A percentile compares a stretch with the other conserved stretches of the same genome.
phyloP scores from a whole-genome alignment of 495 filamentous ascomycete species.

The Aspergillus saccharolyticus region DNA sequence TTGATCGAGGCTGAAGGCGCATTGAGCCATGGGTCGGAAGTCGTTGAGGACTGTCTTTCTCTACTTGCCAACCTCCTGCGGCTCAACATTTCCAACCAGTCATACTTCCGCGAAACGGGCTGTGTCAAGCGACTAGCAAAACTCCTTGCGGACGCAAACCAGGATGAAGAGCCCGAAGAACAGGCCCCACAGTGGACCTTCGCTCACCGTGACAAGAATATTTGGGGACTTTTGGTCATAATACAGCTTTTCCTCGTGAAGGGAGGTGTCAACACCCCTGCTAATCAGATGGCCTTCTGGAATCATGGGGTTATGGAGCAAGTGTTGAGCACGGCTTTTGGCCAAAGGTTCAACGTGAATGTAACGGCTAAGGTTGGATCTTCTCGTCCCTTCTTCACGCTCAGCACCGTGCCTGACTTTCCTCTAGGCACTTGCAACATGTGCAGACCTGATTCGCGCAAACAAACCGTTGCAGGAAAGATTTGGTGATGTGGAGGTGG shows the following conservation, averaged over 20 bases:
- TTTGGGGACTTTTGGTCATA: constrained; percentile 83
- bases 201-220: constrained; percentile 79
- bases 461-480: constrained; percentile 75
- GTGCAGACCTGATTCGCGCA: constrained; percentile 81
- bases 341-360: constrained; percentile 62
- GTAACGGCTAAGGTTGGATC: constrained; percentile 73
- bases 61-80: constrained; percentile 86
- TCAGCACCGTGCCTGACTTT: constrained; percentile 16
- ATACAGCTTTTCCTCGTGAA: constrained; percentile 77
- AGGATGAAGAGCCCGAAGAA: constrained; percentile 51
- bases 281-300: constrained; percentile 84
- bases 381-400: neutral
- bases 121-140: constrained; percentile 69
- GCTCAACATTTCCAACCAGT: constrained; percentile 87
- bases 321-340: constrained; percentile 79
- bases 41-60: constrained; percentile 91
- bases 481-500: constrained; percentile 70
- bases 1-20: constrained; percentile 80
- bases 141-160: constrained; percentile 61
- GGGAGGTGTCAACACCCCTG: constrained; percentile 71
- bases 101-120: constrained; percentile 86
- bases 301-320: constrained; percentile 75
- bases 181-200: constrained; percentile 67
- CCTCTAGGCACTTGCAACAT: constrained; percentile 68
- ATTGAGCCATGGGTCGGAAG: constrained; percentile 77